Evolutionary conservation across 2,329 filamentous ascomycete genomes (phyloP).

Genomic region (Claviceps maximensis): DNA sequence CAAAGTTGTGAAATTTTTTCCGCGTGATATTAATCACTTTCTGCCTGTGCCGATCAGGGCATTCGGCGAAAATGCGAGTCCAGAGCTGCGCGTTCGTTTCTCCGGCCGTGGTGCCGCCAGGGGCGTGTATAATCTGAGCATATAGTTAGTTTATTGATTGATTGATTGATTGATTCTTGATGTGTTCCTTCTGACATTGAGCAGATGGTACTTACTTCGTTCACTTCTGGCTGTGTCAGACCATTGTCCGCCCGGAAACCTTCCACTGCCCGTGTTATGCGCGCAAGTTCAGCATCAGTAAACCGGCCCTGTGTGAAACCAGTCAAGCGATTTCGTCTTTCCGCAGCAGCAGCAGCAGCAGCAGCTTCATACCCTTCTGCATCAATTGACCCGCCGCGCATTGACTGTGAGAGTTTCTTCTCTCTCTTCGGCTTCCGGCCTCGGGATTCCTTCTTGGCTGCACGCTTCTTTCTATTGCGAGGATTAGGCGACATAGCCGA

Average conservation of each 20-base stretch:
- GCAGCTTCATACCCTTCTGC: slow-evolving; percentile 8
- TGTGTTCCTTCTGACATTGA: neutral
- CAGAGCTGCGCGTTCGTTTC: slow-evolving; percentile 33
- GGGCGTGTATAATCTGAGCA: slow-evolving; percentile 22
- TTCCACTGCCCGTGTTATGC: slow-evolving; percentile 29
- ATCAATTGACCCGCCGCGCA: slow-evolving; percentile 12
- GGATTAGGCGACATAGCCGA: slow-evolving; percentile 19
- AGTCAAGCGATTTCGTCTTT: slow-evolving; percentile 13
- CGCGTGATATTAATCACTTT: slow-evolving; percentile 45
- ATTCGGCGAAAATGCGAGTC: slow-evolving; percentile 31
- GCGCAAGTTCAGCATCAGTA: slow-evolving; percentile 27
- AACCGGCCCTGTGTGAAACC: slow-evolving; percentile 28
- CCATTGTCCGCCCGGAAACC: slow-evolving; percentile 29
- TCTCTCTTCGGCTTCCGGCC: slow-evolving; percentile 7
- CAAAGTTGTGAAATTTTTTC: slow-evolving; percentile 52
- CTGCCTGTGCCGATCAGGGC: slow-evolving; percentile 36
- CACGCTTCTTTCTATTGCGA: slow-evolving; percentile 17
- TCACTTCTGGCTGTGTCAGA: slow-evolving; percentile 32
- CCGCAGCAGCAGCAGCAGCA: slow-evolving; percentile 6
- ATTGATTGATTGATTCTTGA: neutral
- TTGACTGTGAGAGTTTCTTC: slow-evolving; percentile 11
- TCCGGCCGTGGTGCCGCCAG: slow-evolving; percentile 22
- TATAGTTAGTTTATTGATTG: neutral
- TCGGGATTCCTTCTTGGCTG: slow-evolving; percentile 14
- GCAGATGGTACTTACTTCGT: slow-evolving; percentile 24